Conservation (phyloP, 768 basidiomycete species). For the Saitozyma sp. region DNA sequence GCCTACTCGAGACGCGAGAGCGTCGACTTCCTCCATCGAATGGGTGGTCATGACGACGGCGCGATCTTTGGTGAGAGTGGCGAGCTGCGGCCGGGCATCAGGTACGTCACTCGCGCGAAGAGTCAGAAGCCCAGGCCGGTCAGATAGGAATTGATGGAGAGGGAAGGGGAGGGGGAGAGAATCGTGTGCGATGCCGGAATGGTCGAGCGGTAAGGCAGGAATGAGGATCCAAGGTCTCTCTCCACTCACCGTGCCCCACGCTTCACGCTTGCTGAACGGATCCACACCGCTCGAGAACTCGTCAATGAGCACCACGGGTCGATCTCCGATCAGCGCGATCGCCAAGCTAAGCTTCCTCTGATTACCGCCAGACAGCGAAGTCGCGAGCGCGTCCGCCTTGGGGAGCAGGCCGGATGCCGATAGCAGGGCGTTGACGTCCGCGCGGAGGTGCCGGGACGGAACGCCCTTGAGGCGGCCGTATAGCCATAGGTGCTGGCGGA, state of each 20-base stretch:
- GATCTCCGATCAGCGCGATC: constrained; percentile 74
- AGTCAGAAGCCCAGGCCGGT: constrained; percentile 58
- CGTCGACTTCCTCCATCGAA: constrained; percentile 82
- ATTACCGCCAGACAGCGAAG: constrained; percentile 74
- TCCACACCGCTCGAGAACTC: constrained; percentile 83
- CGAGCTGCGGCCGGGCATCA: constrained; percentile 17
- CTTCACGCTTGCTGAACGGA: constrained; percentile 77
- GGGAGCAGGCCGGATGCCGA: constrained; percentile 61
- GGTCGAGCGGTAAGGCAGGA: too few relatives aligned
- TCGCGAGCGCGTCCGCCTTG: constrained; percentile 72
- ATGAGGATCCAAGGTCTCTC: too few relatives aligned
- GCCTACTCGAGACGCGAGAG: constrained; percentile 71
- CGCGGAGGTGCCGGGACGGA: constrained; percentile 58
- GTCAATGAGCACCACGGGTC: constrained; percentile 74
- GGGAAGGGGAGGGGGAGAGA: background rate
- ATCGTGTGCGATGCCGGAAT: too few relatives aligned
- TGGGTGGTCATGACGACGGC: constrained; percentile 55
- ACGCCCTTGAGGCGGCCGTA: constrained; percentile 76
- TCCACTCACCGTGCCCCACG: constrained; percentile 74
- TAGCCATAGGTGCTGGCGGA: constrained; percentile 69
- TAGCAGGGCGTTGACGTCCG: constrained; percentile 64
- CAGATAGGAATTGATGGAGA: constrained; percentile 55
- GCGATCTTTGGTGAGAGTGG: constrained; percentile 28
- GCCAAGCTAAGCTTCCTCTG: constrained; percentile 74
- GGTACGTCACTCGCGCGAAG: background rate